These are phyloP conservation scores for Ceratocystis cacaofunesta DNA, from an alignment of 2,329 filamentous ascomycete genomes.

Conservation along the genomic window DNA sequence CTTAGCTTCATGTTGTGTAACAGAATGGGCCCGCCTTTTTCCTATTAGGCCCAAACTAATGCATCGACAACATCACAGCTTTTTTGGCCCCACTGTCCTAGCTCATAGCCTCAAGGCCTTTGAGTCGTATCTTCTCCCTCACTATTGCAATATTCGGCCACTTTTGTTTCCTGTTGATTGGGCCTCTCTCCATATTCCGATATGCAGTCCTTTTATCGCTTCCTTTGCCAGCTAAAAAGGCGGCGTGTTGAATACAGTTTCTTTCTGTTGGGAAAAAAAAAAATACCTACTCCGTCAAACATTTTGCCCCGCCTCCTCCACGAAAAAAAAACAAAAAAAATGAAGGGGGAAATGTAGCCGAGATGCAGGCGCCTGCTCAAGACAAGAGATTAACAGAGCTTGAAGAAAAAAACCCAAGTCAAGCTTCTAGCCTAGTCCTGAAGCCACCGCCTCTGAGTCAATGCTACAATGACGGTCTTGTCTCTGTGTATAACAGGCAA, in stretches of 20 bases:
- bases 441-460: background rate
- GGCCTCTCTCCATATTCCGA: background rate
- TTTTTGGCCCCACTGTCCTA: constrained; percentile 2
- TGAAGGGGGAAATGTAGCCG: background rate
- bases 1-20: constrained; percentile 13
- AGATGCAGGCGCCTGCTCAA: background rate
- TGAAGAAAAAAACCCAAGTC: background rate
- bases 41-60: constrained; percentile 8
- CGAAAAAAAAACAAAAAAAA: background rate
- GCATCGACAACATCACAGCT: constrained; percentile 4
- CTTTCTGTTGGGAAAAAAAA: background rate
- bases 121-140: background rate
- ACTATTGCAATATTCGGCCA: background rate
- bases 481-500: background rate
- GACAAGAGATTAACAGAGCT: background rate
- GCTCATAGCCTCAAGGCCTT: background rate
- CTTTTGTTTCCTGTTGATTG: background rate
- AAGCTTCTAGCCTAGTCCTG: background rate
- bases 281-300: background rate
- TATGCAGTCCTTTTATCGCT: background rate
- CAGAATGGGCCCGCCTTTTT: constrained; percentile 1
- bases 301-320: background rate
- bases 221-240: background rate
- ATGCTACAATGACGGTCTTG: background rate
- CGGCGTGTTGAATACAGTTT: background rate